Base-by-base conservation (phyloP, 129 eudicot species). In the Pittosporum tobira region DNA sequence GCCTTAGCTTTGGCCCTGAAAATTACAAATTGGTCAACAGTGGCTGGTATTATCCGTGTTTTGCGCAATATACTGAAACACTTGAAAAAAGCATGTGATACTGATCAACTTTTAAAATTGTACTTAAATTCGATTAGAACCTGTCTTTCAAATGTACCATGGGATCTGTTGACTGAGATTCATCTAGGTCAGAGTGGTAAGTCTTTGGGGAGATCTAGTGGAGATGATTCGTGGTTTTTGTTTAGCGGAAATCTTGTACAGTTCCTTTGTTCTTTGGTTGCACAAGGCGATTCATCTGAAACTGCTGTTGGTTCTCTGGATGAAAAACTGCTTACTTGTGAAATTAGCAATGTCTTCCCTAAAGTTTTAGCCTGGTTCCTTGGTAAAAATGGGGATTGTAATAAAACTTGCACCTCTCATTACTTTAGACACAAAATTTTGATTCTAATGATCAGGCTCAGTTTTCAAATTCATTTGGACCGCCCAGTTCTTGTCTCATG, bases 361-460 rank as follows among this genome's bases (percentile, higher is more conserved):
- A 74, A 67, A 50, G 55, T 86, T 46, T 31, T 77, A 57, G 60
- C 68, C 37, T 77, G 89, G 84, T 91, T 82, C 63, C 65, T 78
- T 27, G 66, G 61, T 1, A 59, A 61, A 31, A 72, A 57, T 20
- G 67, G 63, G 57, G 61, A 61, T 26, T 27, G 14, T 49, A 40
- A 51, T 20, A 18, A 42, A 43, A 27, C 29, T 19, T 8, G 58
- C 34, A 72, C 73, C 24, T 74, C 72, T 62, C 71, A 58, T 13
- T 85, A 85, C 61, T 44, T 78, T 44, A 84, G 69, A 34, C 11
- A 34, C 40, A 34, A 34, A 40, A 40, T n/a, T n/a, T n/a, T n/a
- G 97, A 82, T 85, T 62, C 61, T 91, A 23, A 76, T 91, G 95
- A 67, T 83, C 48, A 80, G 83, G 54, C 84, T 83, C 28, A 74